A percentile compares a stretch with the other conserved stretches of the same genome.
Evolutionary conservation across 2,329 filamentous ascomycete species (phyloP).

Genomic region (Westerdykella ornata): DNA sequence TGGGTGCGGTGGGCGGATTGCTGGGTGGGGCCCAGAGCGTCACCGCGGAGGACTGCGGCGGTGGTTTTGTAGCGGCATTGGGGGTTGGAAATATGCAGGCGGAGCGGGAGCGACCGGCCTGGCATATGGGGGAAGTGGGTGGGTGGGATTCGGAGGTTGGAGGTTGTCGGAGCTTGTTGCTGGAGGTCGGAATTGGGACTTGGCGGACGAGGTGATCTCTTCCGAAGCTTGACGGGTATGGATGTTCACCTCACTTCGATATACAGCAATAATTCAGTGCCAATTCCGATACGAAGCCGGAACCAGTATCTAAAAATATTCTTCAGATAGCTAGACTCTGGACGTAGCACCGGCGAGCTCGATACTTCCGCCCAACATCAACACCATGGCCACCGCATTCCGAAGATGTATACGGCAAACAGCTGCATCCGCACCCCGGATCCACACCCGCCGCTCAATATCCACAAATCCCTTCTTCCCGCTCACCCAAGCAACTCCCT

Average conservation of each 20-base stretch:
- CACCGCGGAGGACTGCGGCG: constrained; percentile 9
- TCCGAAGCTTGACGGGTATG: background rate
- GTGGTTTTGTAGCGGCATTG: constrained; percentile 12
- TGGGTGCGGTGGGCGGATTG: constrained; percentile 29
- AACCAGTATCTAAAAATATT: too few relatives aligned
- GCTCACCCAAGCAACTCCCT: constrained; percentile 3
- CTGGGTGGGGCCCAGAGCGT: constrained; percentile 24
- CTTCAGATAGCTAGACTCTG: too few relatives aligned
- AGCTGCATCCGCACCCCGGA: background rate
- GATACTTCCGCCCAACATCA: constrained; percentile 7
- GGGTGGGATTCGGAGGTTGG: background rate
- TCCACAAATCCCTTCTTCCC: constrained; percentile 16
- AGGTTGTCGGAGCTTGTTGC: background rate
- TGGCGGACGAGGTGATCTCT: background rate
- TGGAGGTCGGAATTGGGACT: background rate
- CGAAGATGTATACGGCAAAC: constrained; percentile 4
- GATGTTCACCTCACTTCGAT: background rate
- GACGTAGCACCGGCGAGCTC: too few relatives aligned
- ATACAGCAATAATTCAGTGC: background rate
- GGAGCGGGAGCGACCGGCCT: constrained; percentile 4
- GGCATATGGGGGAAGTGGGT: background rate
- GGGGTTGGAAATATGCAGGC: background rate
- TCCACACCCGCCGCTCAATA: constrained; percentile 12
- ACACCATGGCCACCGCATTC: constrained; percentile 30
- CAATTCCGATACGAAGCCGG: background rate